Base-by-base conservation (phyloP, 1,139 yeast genomes). In the Hansenula sp. region DNA sequence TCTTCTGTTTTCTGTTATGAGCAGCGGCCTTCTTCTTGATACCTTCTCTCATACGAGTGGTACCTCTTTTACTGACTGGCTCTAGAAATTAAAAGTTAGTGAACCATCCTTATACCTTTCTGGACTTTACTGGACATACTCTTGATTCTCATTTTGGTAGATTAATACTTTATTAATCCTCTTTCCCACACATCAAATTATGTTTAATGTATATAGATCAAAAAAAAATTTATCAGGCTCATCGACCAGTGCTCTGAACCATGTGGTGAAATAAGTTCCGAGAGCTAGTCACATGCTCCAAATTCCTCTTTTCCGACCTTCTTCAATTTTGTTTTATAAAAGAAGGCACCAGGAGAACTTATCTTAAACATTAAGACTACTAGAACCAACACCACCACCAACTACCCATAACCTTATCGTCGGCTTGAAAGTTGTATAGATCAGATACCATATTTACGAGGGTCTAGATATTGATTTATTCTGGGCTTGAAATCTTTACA, bases 11-110 rank as follows among this genome's bases (percentile, higher is more conserved):
- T 67, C 96, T 81, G 56, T 84, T 77, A 58, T 91, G 94, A 21
- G 98, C 97, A 38, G 93, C 78, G 4, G 96, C 91, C 70, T 93
- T 93, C 79, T 90, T 93, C 72, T 89, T 86, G 63, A 93, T 89
- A 55, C 98, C 98, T 67, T 90, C 96, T 64, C 91, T 80, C 86
- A 91, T 81, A 65, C 94, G 89, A 63, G 98, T 91, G 63, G 93
- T 78, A 44, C 81, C 76, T 70, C 97, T 80, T 70, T 91, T 91
- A 54, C 91, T 83, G 33, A 85, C 81, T 41, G 91, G 90, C 71
- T 85, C 79, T 68, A 68, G 71, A 43, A 71, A 35, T 16, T 25
- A 32, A 33, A 5, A n/a, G 25, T 33, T 21, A 28, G 38, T 43
- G 49, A 4, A 16, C 7, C 12, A 24, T 2, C 4, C 12, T n/a